Evolutionary conservation across 164 flowering plant genomes (phyloP), one percentile per base, ranked within the genome.

Genomic region (Houttuynia cordata): DNA sequence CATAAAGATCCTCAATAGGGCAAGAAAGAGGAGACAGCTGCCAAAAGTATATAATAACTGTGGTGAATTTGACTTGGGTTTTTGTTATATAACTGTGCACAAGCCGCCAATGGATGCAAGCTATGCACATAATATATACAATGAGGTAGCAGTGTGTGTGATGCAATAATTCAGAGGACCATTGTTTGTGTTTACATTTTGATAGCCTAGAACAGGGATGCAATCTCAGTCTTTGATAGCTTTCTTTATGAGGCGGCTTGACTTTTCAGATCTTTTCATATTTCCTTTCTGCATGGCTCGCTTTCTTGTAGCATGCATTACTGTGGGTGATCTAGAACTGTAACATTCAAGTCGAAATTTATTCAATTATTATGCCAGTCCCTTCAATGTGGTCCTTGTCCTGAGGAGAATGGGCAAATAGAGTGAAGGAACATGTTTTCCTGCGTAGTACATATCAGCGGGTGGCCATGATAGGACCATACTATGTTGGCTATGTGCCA

Each of bases 41-140:
- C 18, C 14, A 25, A 20, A 13, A 22, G 13, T 25, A 37, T 10
- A 21, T 12, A 49, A 50, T 50, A 23, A 20, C n/a, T 8, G 15
- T 50, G 54, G 12, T 40, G 12, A 41, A 49, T 60, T 60, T 60
- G 63, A 60, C 63, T 50, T 49, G 40, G 41, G 62, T 45, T 49
- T 49, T 60, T 18, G 24, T 60, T 49, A 60, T 57, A n/a, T n/a
- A n/a, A n/a, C 12, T 0, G 21, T 14, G 8, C 18, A 37, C 22
- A 4, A 57, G 4, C 8, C 12, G 21, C 21, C 7, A 18, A 37
- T 6, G 12, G 58, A 34, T 30, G 24, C 8, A 6, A 37, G 40
- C 45, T 37, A 17, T 13, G 13, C 13, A 45, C 45, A 37, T 17
- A 39, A 22, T 22, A 57, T 57, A 30, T 19, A 45, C 3, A 19